These are phyloP conservation scores for Hypoxylon sp. DNA, from an alignment of 2,329 filamentous ascomycete genomes.

Conservation along the genomic window DNA sequence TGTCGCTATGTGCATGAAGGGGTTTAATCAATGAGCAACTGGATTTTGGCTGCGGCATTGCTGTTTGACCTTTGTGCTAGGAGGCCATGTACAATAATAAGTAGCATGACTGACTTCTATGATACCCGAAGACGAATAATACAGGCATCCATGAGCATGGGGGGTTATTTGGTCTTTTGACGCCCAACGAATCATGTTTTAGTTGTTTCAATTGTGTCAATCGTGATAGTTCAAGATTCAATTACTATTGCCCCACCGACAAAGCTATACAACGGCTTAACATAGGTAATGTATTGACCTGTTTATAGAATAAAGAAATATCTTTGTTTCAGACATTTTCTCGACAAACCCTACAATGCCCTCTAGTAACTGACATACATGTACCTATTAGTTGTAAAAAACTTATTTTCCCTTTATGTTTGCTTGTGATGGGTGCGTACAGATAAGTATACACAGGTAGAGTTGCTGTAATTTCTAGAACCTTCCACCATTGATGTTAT, in stretches of 20 bases:
- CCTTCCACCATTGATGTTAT: conserved; percentile 22
- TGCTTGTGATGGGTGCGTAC: background rate
- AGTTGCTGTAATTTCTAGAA: conserved; percentile 34
- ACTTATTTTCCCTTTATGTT: background rate
- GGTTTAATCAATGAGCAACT: conserved; percentile 1
- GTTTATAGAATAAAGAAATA: too few species aligned
- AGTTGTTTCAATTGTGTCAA: background rate
- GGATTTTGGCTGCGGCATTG: conserved; percentile 11
- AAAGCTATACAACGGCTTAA: background rate
- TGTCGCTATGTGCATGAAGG: conserved; percentile 7
- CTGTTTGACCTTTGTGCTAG: conserved; percentile 1
- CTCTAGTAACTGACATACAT: background rate
- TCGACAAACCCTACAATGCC: too few species aligned
- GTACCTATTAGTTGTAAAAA: background rate
- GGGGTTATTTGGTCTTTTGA: background rate
- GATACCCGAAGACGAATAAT: conserved; percentile 38
- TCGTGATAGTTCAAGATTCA: background rate
- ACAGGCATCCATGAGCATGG: conserved; percentile 15
- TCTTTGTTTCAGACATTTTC: too few species aligned
- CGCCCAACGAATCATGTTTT: background rate
- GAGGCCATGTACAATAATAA: conserved; percentile 25
- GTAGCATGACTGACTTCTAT: conserved; percentile 28
- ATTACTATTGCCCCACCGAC: background rate
- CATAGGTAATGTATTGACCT: too few species aligned
- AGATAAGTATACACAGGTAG: background rate